Conservation (phyloP, 1,139 yeast species). For the Saccharomyces hybrid region DNA sequence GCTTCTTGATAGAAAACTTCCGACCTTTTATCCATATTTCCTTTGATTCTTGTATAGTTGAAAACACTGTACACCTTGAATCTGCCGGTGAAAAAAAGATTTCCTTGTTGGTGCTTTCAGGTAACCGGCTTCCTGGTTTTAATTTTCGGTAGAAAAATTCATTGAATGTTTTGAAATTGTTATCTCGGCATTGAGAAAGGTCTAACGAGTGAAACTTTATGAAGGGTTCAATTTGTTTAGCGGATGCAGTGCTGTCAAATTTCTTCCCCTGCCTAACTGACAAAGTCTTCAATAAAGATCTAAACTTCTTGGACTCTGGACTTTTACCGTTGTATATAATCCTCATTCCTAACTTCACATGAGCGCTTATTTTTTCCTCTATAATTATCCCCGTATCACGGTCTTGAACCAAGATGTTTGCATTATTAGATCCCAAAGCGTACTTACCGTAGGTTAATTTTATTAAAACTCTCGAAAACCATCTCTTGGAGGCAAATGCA, state of each 20-base stretch:
- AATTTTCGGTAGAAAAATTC: slow-evolving; percentile 81
- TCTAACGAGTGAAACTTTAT: slow-evolving; percentile 75
- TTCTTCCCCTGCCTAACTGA: slow-evolving; percentile 79
- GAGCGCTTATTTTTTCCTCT: slow-evolving; percentile 89
- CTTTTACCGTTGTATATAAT: slow-evolving; percentile 70
- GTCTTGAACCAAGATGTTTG: slow-evolving; percentile 90
- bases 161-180: slow-evolving; percentile 63
- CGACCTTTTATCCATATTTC: slow-evolving; percentile 87
- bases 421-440: slow-evolving; percentile 82
- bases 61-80: slow-evolving; percentile 71
- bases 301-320: slow-evolving; percentile 49
- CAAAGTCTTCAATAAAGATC: slow-evolving; percentile 51
- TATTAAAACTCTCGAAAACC: slow-evolving; percentile 79
- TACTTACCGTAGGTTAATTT: slow-evolving; percentile 86
- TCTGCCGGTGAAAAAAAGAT: slow-evolving; percentile 82
- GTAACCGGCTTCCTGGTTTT: slow-evolving; percentile 60
- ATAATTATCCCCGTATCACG: slow-evolving; percentile 76
- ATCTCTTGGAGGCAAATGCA: slow-evolving; percentile 74
- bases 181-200: slow-evolving; percentile 56
- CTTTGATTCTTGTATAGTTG: slow-evolving; percentile 56
- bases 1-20: slow-evolving; percentile 59
- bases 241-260: slow-evolving; percentile 66
- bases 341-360: slow-evolving; percentile 81
- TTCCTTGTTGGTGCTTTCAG: slow-evolving; percentile 49
- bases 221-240: slow-evolving; percentile 63